Base-by-base conservation (phyloP, 2,329 filamentous ascomycete genomes). In the Trichoderma sp. region DNA sequence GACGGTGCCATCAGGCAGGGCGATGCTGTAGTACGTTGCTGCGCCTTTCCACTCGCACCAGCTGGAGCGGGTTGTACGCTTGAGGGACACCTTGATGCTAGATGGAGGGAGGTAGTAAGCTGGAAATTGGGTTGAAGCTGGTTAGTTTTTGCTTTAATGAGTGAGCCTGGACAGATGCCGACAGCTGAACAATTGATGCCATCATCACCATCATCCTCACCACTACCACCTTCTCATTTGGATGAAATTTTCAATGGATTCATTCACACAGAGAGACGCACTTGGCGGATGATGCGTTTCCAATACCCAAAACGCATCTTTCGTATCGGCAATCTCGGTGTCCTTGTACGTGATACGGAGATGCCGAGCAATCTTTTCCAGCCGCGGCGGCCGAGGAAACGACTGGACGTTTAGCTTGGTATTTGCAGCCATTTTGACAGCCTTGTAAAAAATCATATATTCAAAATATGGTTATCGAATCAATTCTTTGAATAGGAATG, bases 261-360 rank as follows among this genome's bases (percentile, higher is more conserved):
- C 50, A 7, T 17, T 58, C 50, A 65, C 5, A 39, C 36, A 11
- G 30, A 23, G 15, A 20, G 15, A 81, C 82, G 62, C 76, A 88
- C 86, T 90, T 6, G 88, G 89, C 39, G 88, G 87, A 75, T 90
- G 88, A 74, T 88, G 87, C 20, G 88, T 90, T 78, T 91, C 88
- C 39, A 91, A 80, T 4, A 88, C 88, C 88, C 88, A 90, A 77
- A 85, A 90, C 3, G 85, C 87, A 59, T 87, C 83, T 69, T 81
- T 85, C 7, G 88, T 90, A 57, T 90, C 87, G 12, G 87, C 88
- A 73, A 91, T 85, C 63, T 84, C 80, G 59, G 85, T 80, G 23
- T 84, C 85, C 30, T 85, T 81, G 83, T 86, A 90, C 77, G 84
- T 87, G 73, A 91, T 84, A 74, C 85, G 83, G 61, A 91, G 79